Conservation (phyloP, 2,329 filamentous ascomycete species). For the Aspergillus fischeri region DNA sequence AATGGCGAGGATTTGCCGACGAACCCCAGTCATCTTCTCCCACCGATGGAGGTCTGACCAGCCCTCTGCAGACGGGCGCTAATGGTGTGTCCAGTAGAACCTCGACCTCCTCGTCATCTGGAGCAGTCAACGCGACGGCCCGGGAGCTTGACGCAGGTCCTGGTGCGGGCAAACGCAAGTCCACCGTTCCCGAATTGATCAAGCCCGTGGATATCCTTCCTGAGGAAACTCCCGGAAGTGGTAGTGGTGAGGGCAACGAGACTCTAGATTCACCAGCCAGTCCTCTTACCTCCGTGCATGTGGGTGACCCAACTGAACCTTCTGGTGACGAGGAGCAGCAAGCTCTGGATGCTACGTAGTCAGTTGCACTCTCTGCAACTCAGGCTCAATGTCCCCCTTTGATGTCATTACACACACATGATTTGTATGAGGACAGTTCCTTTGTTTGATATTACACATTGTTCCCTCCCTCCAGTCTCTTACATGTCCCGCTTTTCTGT, state of each 20-base stretch:
- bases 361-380: not conserved
- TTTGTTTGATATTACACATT: not conserved
- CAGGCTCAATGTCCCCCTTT: not conserved
- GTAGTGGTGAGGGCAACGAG: slow-evolving; percentile 21
- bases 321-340: not conserved
- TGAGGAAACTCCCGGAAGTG: slow-evolving; percentile 28
- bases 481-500: slow-evolving; percentile 4
- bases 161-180: slow-evolving; percentile 8
- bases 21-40: slow-evolving; percentile 16
- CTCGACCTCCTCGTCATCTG: not conserved
- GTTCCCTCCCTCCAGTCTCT: not conserved
- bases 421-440: not conserved
- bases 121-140: not conserved
- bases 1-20: slow-evolving; percentile 79
- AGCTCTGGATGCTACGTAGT: not conserved
- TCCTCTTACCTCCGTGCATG: slow-evolving; percentile 8
- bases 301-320: slow-evolving; percentile 1
- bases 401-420: not conserved
- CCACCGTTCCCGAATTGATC: slow-evolving; percentile 5
- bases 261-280: slow-evolving; percentile 22
- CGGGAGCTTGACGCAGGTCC: not conserved
- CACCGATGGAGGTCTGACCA: slow-evolving; percentile 17
- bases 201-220: slow-evolving; percentile 10
- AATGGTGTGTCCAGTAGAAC: slow-evolving; percentile 4
- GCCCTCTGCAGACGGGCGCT: slow-evolving; percentile 25